Conservation (phyloP, 108 stramenopile species). For the Fistulifera pelliculosa region DNA sequence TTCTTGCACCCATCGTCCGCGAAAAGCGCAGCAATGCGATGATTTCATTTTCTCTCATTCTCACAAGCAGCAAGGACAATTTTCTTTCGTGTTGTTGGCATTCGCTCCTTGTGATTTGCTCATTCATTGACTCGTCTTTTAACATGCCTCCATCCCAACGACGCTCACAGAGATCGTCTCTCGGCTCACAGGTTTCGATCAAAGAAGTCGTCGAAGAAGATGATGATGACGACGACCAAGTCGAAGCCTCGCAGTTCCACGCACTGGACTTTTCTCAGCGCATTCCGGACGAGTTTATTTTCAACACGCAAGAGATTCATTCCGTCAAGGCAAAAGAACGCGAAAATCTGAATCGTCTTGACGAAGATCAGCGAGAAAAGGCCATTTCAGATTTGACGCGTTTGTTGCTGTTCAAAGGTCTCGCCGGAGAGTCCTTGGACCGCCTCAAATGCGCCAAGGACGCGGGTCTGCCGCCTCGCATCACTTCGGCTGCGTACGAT, state of each 20-base stretch:
- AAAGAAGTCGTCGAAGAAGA: neutral
- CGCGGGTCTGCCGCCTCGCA: conserved; percentile 37
- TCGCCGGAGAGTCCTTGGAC: conserved; percentile 71
- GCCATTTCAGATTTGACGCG: conserved; percentile 43
- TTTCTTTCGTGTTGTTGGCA: too few species aligned
- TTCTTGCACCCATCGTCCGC: too few species aligned
- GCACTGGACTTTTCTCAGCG: too few species aligned
- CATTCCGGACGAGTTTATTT: too few species aligned
- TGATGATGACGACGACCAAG: neutral
- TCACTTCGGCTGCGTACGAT: conserved; percentile 39
- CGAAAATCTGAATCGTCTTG: conserved; percentile 40
- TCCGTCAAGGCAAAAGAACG: conserved; percentile 33
- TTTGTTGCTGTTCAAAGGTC: conserved; percentile 61
- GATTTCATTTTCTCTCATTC: too few species aligned
- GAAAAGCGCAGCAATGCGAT: too few species aligned
- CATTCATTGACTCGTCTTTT: too few species aligned
- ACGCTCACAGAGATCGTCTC: too few species aligned
- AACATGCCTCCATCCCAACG: too few species aligned
- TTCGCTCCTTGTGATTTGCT: too few species aligned
- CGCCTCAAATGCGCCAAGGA: conserved; percentile 54
- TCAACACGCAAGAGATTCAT: conserved; percentile 34
- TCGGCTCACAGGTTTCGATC: neutral
- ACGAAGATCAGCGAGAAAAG: conserved; percentile 39
- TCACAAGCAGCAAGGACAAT: too few species aligned
- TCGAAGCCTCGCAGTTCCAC: neutral